phyloP scores from a whole-genome alignment of 192 early-diverging fungal species.

The Fimicolochytrium jonesii region DNA sequence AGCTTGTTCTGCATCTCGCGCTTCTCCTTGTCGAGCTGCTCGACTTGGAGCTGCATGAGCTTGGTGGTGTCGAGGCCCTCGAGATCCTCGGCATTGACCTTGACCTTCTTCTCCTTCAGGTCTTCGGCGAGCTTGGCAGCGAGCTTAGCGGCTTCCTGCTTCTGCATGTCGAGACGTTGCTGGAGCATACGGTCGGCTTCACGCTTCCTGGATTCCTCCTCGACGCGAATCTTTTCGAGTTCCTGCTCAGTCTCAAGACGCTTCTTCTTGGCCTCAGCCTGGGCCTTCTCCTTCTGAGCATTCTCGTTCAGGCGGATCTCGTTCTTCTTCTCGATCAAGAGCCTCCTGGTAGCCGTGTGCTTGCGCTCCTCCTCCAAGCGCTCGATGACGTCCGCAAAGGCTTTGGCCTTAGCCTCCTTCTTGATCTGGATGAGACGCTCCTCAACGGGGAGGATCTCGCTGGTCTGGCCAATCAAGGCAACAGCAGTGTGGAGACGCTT shows the following conservation, averaged over 20 bases:
- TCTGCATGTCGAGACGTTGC: constrained; percentile 75
- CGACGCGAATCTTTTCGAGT: constrained; percentile 71
- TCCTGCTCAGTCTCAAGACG: constrained; percentile 76
- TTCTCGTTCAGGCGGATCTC: constrained; percentile 61
- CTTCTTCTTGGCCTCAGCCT: constrained; percentile 41
- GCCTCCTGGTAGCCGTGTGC: constrained; percentile 67
- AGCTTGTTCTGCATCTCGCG: constrained; percentile 71
- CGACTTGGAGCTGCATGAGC: constrained; percentile 79
- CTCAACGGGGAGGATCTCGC: constrained; percentile 33
- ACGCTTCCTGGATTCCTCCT: constrained; percentile 79
- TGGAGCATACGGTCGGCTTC: constrained; percentile 75
- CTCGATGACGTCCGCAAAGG: constrained; percentile 67
- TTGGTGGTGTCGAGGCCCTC: constrained; percentile 75
- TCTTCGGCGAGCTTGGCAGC: constrained; percentile 63
- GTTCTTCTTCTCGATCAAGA: constrained; percentile 89
- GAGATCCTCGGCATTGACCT: constrained; percentile 60
- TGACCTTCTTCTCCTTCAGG: constrained; percentile 49
- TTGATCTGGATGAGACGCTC: constrained; percentile 66
- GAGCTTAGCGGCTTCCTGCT: constrained; percentile 77
- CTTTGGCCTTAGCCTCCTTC: constrained; percentile 59
- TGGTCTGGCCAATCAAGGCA: constrained; percentile 55
- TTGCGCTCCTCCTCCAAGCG: constrained; percentile 80
- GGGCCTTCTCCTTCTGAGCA: constrained; percentile 27
- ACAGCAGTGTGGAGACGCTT: constrained; percentile 81
- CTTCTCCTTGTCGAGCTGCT: constrained; percentile 89